Evolutionary conservation across 495 filamentous ascomycete species (phyloP).

Genomic region (Monascus purpureus): DNA sequence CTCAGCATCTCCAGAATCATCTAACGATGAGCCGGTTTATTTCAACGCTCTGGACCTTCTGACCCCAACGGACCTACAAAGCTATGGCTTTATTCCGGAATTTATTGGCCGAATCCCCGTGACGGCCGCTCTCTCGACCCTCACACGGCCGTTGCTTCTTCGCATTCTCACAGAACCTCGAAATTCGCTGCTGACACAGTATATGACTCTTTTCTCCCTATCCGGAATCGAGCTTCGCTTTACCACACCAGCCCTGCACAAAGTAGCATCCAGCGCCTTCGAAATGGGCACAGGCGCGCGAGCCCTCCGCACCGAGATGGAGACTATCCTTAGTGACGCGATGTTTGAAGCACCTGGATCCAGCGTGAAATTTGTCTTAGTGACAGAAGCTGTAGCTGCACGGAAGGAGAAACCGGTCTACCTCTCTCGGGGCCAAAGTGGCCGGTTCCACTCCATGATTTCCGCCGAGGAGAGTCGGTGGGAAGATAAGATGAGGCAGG

Average conservation of each 20-base stretch:
- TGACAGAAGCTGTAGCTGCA: conserved; percentile 60
- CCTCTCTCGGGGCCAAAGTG: conserved; percentile 45
- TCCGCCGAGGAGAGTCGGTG: conserved; percentile 50
- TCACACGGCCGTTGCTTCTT: conserved; percentile 65
- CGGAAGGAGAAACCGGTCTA: conserved; percentile 48
- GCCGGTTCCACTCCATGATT: conserved; percentile 43
- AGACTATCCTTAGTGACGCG: conserved; percentile 68
- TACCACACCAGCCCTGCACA: conserved; percentile 62
- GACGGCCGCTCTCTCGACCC: conserved; percentile 65
- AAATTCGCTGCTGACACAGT: conserved; percentile 76
- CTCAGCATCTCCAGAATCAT: conserved; percentile 17
- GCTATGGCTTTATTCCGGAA: conserved; percentile 90
- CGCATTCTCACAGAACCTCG: conserved; percentile 85
- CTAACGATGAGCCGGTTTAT: conserved; percentile 28
- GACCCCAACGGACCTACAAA: conserved; percentile 71
- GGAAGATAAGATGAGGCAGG: conserved; percentile 29
- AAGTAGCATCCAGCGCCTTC: conserved; percentile 60
- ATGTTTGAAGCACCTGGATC: conserved; percentile 85
- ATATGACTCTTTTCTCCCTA: conserved; percentile 69
- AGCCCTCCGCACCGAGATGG: conserved; percentile 78
- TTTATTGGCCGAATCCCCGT: conserved; percentile 84
- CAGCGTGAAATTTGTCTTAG: conserved; percentile 53
- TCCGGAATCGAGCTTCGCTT: conserved; percentile 73
- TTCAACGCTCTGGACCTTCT: conserved; percentile 75
- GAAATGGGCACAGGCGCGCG: conserved; percentile 77